phyloP scores from a whole-genome alignment of 1,139 yeast species.

The Arxiozyma slooffiae region DNA sequence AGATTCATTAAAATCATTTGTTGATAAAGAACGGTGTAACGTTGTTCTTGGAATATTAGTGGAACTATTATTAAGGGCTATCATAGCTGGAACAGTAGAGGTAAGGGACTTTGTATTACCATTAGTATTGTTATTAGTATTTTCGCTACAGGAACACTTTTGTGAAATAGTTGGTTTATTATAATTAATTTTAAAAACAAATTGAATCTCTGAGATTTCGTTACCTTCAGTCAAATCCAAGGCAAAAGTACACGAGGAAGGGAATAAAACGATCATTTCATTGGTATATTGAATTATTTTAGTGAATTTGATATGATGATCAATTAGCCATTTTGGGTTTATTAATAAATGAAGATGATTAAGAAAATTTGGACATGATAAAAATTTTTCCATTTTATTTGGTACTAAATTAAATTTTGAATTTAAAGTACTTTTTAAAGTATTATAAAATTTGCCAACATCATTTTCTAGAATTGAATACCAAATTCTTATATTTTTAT shows the following conservation, averaged over 20 bases:
- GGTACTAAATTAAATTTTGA: constrained; percentile 48
- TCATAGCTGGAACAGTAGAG: constrained; percentile 4
- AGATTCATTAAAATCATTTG: constrained; percentile 7
- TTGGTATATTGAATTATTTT: constrained; percentile 56
- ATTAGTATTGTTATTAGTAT: constrained; percentile 2
- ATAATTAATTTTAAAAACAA: background rate
- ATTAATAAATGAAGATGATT: constrained; percentile 74
- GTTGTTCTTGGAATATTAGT: background rate
- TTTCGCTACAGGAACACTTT: background rate
- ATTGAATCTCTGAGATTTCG: constrained; percentile 7
- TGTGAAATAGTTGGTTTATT: background rate
- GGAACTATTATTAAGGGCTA: background rate
- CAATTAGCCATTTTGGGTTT: constrained; percentile 52
- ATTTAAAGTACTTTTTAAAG: constrained; percentile 55
- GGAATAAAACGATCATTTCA: constrained; percentile 73
- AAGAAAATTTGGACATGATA: constrained; percentile 56
- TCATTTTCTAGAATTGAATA: constrained; percentile 68
- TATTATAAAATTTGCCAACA: constrained; percentile 44
- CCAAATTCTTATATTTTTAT: constrained; percentile 86
- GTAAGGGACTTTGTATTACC: too few relatives aligned
- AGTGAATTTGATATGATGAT: constrained; percentile 52
- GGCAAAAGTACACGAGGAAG: constrained; percentile 79
- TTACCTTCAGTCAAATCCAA: constrained; percentile 39
- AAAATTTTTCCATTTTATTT: background rate
- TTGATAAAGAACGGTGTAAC: background rate